Evolutionary conservation across 345 rosid species (phyloP).

Genomic region (Microcos paniculata): DNA sequence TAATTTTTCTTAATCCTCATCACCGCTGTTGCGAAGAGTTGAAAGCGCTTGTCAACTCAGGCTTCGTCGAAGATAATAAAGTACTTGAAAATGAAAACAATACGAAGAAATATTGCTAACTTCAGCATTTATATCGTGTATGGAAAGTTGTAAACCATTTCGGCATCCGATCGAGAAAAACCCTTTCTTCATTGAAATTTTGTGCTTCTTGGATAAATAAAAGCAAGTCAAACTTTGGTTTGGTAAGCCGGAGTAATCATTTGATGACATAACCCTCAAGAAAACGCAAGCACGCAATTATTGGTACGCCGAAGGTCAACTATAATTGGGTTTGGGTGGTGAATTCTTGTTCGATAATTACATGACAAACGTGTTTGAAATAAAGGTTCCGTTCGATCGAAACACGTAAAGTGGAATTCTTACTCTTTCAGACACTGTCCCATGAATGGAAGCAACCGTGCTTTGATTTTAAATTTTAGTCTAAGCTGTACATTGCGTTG

Average conservation of each 20-base stretch:
- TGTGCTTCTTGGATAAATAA: background rate
- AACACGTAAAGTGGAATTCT: background rate
- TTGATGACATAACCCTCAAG: background rate
- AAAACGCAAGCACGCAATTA: background rate
- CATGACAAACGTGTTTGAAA: background rate
- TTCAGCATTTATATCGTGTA: background rate
- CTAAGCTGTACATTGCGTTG: no score
- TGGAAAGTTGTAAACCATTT: background rate
- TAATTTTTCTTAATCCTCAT: background rate
- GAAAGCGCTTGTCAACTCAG: background rate
- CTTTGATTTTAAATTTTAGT: no score
- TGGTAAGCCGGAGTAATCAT: background rate
- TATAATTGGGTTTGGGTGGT: background rate
- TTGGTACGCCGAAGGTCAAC: background rate
- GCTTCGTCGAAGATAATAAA: no score
- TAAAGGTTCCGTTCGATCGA: background rate
- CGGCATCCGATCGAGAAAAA: background rate
- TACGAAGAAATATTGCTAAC: background rate
- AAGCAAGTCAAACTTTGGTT: background rate
- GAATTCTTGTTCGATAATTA: background rate
- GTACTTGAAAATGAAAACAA: no score
- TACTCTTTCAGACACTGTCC: background rate
- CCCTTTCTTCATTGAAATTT: background rate
- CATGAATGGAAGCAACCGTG: background rate
- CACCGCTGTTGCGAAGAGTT: background rate